These are phyloP conservation scores for Paramecium sonneborni DNA, from an alignment of 73 alveolate species.

Conservation along the genomic window DNA sequence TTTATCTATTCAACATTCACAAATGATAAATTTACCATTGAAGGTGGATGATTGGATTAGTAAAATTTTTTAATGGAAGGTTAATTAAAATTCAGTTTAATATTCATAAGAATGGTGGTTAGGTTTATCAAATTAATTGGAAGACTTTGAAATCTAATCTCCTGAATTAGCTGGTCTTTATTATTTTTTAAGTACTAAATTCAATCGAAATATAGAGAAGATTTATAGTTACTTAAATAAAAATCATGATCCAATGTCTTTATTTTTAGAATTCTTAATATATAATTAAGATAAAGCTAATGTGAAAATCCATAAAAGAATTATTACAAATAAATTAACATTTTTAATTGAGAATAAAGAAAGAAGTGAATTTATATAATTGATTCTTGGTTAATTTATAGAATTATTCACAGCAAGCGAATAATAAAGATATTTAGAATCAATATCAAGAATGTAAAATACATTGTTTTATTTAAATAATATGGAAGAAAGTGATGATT, in stretches of 20 bases:
- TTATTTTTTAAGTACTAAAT: background rate
- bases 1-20: background rate
- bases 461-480: background rate
- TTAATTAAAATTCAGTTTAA: background rate
- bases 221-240: background rate
- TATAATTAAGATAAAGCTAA: background rate
- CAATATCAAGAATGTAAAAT: background rate
- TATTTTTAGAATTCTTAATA: background rate
- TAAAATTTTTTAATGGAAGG: background rate
- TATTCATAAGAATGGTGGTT: conserved; percentile 24
- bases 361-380: background rate
- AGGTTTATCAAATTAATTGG: background rate
- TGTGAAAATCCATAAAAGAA: background rate
- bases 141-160: background rate
- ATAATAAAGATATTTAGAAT: background rate
- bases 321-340: background rate
- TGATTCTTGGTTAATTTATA: background rate
- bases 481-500: background rate
- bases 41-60: background rate
- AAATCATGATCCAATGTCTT: background rate
- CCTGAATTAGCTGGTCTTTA: background rate
- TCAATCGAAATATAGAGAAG: background rate
- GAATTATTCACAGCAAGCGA: background rate
- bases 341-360: background rate
- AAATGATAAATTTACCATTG: background rate